Conservation (phyloP, 1,284 basidiomycete genomes). For the Moesziomyces sp. region DNA sequence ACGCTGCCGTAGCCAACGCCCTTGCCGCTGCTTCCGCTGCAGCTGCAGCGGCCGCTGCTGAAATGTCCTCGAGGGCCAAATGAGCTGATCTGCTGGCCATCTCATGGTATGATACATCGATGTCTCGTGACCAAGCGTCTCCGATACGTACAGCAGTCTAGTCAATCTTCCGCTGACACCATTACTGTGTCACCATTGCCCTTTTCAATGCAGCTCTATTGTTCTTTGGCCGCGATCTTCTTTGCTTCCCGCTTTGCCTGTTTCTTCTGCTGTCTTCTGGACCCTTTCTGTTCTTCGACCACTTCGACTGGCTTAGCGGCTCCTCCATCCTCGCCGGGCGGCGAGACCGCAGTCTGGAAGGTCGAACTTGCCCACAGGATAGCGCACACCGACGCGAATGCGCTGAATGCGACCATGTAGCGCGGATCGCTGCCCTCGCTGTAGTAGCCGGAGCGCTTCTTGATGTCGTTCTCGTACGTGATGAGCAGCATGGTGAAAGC, state of each 20-base stretch:
- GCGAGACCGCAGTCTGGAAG: slow-evolving; percentile 11
- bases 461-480: slow-evolving; percentile 44
- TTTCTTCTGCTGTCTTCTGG: slow-evolving; percentile 31
- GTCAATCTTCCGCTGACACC: too few relatives aligned
- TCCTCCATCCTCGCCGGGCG: slow-evolving; percentile 1
- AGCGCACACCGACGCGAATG: slow-evolving; percentile 16
- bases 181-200: too few relatives aligned
- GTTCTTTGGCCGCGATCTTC: slow-evolving; percentile 14
- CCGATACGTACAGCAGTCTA: too few relatives aligned
- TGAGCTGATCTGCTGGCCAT: too few relatives aligned
- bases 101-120: too few relatives aligned
- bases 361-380: slow-evolving; percentile 36
- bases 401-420: slow-evolving; percentile 21
- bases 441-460: slow-evolving; percentile 36
- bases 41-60: too few relatives aligned
- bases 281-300: slow-evolving; percentile 5
- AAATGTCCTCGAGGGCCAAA: too few relatives aligned
- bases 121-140: too few relatives aligned
- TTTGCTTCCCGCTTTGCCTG: slow-evolving; percentile 42
- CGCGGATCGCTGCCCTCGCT: slow-evolving; percentile 30
- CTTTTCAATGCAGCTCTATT: background rate
- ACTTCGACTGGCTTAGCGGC: background rate
- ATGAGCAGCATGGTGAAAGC: slow-evolving; percentile 32
- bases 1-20: too few relatives aligned
- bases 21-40: too few relatives aligned